These are phyloP conservation scores for Epithemia pelagica DNA, from an alignment of 108 stramenopile genomes.

Conservation along the genomic window DNA sequence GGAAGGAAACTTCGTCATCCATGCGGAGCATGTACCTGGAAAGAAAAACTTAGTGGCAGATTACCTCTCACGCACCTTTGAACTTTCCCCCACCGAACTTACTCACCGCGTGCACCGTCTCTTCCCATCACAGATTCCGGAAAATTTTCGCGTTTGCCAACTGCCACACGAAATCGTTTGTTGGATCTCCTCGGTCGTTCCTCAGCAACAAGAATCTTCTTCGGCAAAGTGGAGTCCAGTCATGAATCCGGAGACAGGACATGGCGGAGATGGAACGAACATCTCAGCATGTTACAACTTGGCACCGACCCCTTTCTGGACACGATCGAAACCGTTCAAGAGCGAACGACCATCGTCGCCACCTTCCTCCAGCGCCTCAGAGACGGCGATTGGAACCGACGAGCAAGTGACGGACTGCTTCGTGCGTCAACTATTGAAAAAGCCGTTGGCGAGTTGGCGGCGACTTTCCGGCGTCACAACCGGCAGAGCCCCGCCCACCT, in stretches of 20 bases:
- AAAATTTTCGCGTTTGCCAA: neutral
- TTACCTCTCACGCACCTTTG: neutral
- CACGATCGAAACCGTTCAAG: neutral
- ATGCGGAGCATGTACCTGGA: neutral
- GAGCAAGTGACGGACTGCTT: neutral
- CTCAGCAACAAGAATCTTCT: neutral
- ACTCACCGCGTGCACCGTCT: neutral
- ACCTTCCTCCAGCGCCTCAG: neutral
- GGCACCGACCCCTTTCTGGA: neutral
- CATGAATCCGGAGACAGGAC: neutral
- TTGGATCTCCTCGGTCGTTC: neutral
- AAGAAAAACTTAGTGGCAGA: neutral
- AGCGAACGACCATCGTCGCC: neutral
- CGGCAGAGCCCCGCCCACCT: neutral
- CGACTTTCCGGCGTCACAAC: neutral
- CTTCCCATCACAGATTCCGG: neutral
- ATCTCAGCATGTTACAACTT: neutral
- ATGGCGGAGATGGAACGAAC: neutral
- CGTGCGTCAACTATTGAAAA: neutral
- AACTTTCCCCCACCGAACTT: neutral
- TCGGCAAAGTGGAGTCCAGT: neutral
- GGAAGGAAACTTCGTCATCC: neutral
- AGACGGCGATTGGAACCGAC: neutral
- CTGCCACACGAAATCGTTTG: neutral
- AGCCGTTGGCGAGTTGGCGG: neutral